Evolutionary conservation across 768 basidiomycete species (phyloP), one percentile per base, ranked within the genome.

Genomic region (Candolleomyces eurysporus): DNA sequence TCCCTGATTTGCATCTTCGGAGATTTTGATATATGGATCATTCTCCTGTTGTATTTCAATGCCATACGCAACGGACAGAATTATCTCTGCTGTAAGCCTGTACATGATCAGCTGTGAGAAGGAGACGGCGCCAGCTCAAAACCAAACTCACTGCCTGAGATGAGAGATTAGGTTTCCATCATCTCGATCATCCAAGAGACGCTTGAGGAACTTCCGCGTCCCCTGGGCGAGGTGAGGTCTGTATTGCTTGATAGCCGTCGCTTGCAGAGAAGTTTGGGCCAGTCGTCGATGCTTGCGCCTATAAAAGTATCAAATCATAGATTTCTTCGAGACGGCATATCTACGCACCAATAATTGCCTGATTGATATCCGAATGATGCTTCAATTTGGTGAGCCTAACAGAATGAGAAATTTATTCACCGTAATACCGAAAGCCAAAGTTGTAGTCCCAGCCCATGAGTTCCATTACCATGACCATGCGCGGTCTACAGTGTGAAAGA

Each of bases 261-360:
- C 66, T 53, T 76, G 69, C 53, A 78, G 73, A 48, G 73, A 66
- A 43, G 71, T 66, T 30, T 73, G 71, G 61, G 76, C 68, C 5
- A 71, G 43, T 10, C 71, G 64, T 16, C 78, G 71, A 61, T 72
- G 69, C 21, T 63, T 61, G 17, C 74, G 70, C 78, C 78, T 78
- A 39, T 9, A 36, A n/a, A 36, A 32, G 40, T 13, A 9, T 6
- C 11, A 21, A 40, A 6, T 17, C 11, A n/a, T n/a, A n/a, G n/a
- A n/a, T n/a, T n/a, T n/a, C n/a, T n/a, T n/a, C n/a, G n/a, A n/a
- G n/a, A n/a, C n/a, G n/a, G n/a, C n/a, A n/a, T n/a, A 14, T 55
- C 46, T 17, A 51, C 57, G 17, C 30, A 67, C 69, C 69, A 70
- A 30, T 52, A 50, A 6, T 65, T 48, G 19, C 69, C 69, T 70